Percentiles rank a stretch among this genome's conserved stretches.
Evolutionary conservation across 345 rosid genomes (phyloP).

Genomic region (Cardamine occulta): DNA sequence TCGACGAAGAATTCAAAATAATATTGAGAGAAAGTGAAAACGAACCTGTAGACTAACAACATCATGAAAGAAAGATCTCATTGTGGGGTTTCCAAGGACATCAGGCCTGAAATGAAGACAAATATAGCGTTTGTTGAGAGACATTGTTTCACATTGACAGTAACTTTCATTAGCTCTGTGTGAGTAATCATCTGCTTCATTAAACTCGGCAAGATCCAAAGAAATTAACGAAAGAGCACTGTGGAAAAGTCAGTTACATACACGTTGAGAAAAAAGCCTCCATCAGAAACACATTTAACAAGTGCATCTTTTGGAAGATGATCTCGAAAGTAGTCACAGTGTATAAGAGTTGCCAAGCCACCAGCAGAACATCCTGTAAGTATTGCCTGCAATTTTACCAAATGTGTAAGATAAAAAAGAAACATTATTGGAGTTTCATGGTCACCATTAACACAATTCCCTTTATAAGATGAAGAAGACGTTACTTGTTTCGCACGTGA

Average conservation of each 20-base stretch:
- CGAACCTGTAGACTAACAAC: slow-evolving; percentile 73
- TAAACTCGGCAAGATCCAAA: background rate
- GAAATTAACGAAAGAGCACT: background rate
- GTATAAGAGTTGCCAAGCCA: slow-evolving; percentile 85
- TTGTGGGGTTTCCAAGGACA: slow-evolving; percentile 59
- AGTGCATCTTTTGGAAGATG: slow-evolving; percentile 65
- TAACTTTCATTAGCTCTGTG: background rate
- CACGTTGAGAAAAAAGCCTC: slow-evolving; percentile 86
- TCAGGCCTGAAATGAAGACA: slow-evolving; percentile 65
- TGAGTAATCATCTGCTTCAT: background rate
- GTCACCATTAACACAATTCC: background rate
- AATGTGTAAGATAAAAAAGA: background rate
- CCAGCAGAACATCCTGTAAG: slow-evolving; percentile 99
- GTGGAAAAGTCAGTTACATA: slow-evolving; percentile 42
- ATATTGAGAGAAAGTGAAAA: slow-evolving; percentile 18
- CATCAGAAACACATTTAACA: slow-evolving; percentile 94
- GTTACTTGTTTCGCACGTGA: slow-evolving; percentile 71
- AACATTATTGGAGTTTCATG: background rate
- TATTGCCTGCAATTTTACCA: slow-evolving; percentile 61
- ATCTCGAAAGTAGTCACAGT: slow-evolving; percentile 75
- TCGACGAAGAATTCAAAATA: background rate
- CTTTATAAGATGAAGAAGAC: background rate
- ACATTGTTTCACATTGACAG: background rate
- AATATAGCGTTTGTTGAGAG: slow-evolving; percentile 14
- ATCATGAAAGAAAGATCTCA: slow-evolving; percentile 66